Evolutionary conservation across 2,329 filamentous ascomycete genomes (phyloP), one percentile per base, ranked within the genome.

Genomic region (Colletotrichum aenigma): DNA sequence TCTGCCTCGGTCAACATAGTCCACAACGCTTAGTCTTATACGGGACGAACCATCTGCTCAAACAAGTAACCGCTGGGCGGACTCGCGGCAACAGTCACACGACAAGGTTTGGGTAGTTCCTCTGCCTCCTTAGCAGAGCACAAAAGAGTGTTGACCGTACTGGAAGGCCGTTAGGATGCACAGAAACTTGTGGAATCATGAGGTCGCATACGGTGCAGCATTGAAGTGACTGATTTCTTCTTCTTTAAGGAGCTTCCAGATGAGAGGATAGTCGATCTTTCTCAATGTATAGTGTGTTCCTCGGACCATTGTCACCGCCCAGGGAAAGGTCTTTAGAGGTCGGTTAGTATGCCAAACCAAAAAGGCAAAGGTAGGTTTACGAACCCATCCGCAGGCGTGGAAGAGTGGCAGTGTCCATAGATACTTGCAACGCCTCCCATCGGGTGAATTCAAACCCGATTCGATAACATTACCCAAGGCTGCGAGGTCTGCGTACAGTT

Each of bases 141-240:
- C 4, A 99, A 91, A 1, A 98, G 87, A 0, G 96, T 99, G 83
- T 98, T 98, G 68, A 99, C 97, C 0, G 97, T 99, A 9, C 55
- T 61, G 21, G 18, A n/a, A 18, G 36, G 15, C 26, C 7, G 34
- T 56, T 18, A 26, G 66, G 12, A 16, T 24, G 48, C 48, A 24
- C 28, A 18, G 6, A 58, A n/a, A 24, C 18, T 10, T 21, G 26
- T 13, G 28, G n/a, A 4, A 30, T 60, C 28, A 12, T 18, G 28
- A 13, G 15, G 10, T 7, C 15, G 26, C n/a, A 16, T 8, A 36
- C 0, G 97, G 97, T 1, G 96, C 97, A 1, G 96, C 96, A 81
- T 96, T 98, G 87, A 97, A 98, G 84, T 99, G 97, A 1, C 96
- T 98, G 78, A 99, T 94, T 8, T 91, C 88, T 84, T 98, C 95